Base-by-base conservation (phyloP, 1,139 yeast genomes). In the Suhomyces wounanorum region DNA sequence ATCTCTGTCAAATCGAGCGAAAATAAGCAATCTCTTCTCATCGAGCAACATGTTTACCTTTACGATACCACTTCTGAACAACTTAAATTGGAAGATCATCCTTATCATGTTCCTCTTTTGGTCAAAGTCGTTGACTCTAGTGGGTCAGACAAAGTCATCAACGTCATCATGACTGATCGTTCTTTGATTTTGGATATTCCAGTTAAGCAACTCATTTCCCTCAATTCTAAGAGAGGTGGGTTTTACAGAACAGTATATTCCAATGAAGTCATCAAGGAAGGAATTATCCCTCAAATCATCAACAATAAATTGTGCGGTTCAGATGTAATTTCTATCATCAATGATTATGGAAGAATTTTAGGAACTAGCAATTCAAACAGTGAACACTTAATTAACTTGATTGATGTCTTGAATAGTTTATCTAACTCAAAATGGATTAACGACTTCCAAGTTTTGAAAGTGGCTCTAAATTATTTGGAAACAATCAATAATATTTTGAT, bases 11-110 rank as follows among this genome's bases (percentile, higher is more conserved):
- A 66, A 0, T 53, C 63, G 0, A 56, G 57, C 21, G 63, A 63
- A 0, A 71, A 60, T 9, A 62, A 45, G n/a, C 37, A 44, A 8
- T 48, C 66, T 40, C 58, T 83, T 7, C 55, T 60, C 10, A 59
- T 81, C 40, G 81, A 73, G 47, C 91, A 85, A 65, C 84, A 83
- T 60, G 70, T 84, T 51, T 82, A 70, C 56, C 46, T 76, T 4
- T 66, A 64, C 57, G 65, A 68, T 40, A 50, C 62, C 40, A 53
- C 61, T 3, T 61, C 65, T 8, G 58, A 60, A 17, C 61, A 67
- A 8, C 60, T 67, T 1, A 55, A 60, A 5, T 62, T 79, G 17
- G 83, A 79, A 59, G 79, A 79, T 54, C 59, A 64, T 28, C 80
- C 81, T 2, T 79, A 65, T 55, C 83, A 79, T 51, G 64, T 81